A percentile compares a stretch with the other conserved stretches of the same genome.
phyloP scores from a whole-genome alignment of 139 green algal genomes.

The Haematococcus lacustris region DNA sequence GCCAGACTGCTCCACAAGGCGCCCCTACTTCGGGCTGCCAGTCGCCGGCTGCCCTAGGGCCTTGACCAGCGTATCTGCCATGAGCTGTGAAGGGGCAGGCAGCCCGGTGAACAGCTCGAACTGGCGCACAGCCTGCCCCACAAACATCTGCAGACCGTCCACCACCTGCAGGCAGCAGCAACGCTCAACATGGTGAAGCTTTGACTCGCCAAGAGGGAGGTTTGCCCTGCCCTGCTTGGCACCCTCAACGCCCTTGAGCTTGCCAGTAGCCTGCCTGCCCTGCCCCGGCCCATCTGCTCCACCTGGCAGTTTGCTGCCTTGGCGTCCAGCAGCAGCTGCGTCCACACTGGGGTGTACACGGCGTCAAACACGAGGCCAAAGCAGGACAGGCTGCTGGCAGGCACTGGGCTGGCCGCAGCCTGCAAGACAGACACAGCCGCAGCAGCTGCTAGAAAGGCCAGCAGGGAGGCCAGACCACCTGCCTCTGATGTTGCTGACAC shows the following conservation, averaged over 20 bases:
- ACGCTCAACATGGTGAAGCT: too few relatives aligned
- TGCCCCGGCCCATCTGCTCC: too few relatives aligned
- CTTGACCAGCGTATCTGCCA: constrained; percentile 45
- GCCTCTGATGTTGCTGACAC: too few relatives aligned
- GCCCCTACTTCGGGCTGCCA: too few relatives aligned
- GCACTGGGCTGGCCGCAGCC: constrained; percentile 57
- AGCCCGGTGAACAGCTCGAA: constrained; percentile 72
- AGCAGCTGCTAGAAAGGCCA: too few relatives aligned
- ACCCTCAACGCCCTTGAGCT: too few relatives aligned
- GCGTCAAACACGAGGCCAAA: constrained; percentile 92
- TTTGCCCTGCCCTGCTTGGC: too few relatives aligned
- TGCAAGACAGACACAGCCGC: not conserved
- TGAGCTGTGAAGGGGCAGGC: constrained; percentile 50
- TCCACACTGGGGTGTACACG: constrained; percentile 91
- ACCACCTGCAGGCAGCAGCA: constrained; percentile 24
- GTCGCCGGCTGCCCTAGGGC: not conserved
- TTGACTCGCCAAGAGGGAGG: too few relatives aligned
- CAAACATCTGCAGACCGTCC: constrained; percentile 90
- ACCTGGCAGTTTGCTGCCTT: constrained; percentile 25
- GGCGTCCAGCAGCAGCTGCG: constrained; percentile 67
- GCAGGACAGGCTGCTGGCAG: constrained; percentile 13
- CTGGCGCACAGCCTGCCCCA: constrained; percentile 90
- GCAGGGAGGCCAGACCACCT: too few relatives aligned
- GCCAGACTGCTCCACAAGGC: too few relatives aligned
- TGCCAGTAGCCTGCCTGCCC: too few relatives aligned